These are phyloP conservation scores for Yarrowia sp. DNA, from an alignment of 805 yeast genomes.

Conservation along the genomic window DNA sequence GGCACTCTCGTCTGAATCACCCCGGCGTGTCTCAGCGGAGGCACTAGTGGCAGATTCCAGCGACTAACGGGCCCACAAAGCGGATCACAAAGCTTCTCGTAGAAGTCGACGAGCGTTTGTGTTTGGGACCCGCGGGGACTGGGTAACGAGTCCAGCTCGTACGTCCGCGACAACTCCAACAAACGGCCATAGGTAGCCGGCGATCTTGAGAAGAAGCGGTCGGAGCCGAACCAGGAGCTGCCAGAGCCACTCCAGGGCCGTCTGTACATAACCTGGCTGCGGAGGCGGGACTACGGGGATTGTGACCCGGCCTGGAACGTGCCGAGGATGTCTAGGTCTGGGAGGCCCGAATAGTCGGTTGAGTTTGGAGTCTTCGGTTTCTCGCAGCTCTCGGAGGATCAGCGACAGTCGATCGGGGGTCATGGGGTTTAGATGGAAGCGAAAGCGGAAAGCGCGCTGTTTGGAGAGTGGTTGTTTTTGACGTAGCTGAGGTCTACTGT, in stretches of 20 bases:
- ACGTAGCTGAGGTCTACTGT: too few species aligned
- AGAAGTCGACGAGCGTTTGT: constrained; percentile 11
- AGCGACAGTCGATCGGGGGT: constrained; percentile 13
- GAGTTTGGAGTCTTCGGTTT: background rate
- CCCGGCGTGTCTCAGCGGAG: constrained; percentile 5
- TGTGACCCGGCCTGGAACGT: constrained; percentile 1
- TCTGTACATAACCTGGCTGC: constrained; percentile 13
- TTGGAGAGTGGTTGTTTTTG: too few species aligned
- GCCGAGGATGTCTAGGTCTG: background rate
- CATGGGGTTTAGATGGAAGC: background rate
- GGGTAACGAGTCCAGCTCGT: constrained; percentile 10
- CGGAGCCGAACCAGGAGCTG: constrained; percentile 9
- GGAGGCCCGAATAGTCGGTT: constrained; percentile 1
- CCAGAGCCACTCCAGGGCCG: constrained; percentile 13
- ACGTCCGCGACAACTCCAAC: constrained; percentile 13
- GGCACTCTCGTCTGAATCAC: background rate
- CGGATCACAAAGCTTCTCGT: constrained; percentile 21
- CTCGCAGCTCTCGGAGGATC: constrained; percentile 3
- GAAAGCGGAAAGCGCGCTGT: constrained; percentile 21
- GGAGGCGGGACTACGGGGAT: background rate
- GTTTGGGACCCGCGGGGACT: constrained; percentile 1
- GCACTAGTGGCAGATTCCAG: constrained; percentile 1
- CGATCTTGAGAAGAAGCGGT: constrained; percentile 19
- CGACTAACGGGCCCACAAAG: constrained; percentile 12
- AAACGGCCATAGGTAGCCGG: constrained; percentile 20